Percentiles rank a stretch among this genome's conserved stretches.
phyloP scores from a whole-genome alignment of 495 filamentous ascomycete species.

The Cladorrhinum samala region DNA sequence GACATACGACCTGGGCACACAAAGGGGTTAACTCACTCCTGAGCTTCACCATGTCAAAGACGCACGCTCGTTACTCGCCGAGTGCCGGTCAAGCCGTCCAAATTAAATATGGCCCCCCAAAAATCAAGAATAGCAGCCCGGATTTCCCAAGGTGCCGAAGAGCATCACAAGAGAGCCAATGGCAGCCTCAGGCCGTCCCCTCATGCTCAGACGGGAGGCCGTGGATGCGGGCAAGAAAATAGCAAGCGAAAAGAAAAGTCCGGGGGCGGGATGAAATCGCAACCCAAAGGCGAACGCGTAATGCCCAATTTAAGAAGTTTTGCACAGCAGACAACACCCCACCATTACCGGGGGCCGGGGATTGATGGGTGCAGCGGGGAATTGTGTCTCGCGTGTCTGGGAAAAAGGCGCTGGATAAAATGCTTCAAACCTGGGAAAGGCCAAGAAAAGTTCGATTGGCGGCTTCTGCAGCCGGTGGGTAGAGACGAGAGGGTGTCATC shows the following conservation, averaged over 20 bases:
- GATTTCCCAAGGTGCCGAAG: slow-evolving; percentile 21
- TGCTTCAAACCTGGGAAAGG: slow-evolving; percentile 21
- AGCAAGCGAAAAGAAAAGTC: slow-evolving; percentile 12
- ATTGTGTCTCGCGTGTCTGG: slow-evolving; percentile 21
- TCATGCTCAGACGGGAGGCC: slow-evolving; percentile 18
- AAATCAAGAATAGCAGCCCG: slow-evolving; percentile 23
- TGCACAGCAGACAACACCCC: slow-evolving; percentile 13
- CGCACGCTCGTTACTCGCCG: slow-evolving; percentile 12
- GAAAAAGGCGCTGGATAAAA: slow-evolving; percentile 29
- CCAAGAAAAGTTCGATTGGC: slow-evolving; percentile 4
- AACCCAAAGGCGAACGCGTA: slow-evolving; percentile 26
- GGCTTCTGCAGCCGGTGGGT: slow-evolving; percentile 9
- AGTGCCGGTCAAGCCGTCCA: slow-evolving; percentile 26
- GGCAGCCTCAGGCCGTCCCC: slow-evolving; percentile 1
- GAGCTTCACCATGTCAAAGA: too few relatives aligned
- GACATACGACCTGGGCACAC: neutral
- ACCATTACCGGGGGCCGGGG: slow-evolving; percentile 20
- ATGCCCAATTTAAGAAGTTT: slow-evolving; percentile 28
- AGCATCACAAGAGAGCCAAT: slow-evolving; percentile 19
- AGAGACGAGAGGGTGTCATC: slow-evolving; percentile 11
- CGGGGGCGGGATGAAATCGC: slow-evolving; percentile 14
- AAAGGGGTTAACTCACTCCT: too few relatives aligned
- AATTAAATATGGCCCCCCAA: slow-evolving; percentile 21
- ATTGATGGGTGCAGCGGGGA: slow-evolving; percentile 22
- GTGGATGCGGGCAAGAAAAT: slow-evolving; percentile 8